Evolutionary conservation across 2,329 filamentous ascomycete genomes (phyloP), one percentile per base, ranked within the genome.

Genomic region (Achaetomium macrosporum): DNA sequence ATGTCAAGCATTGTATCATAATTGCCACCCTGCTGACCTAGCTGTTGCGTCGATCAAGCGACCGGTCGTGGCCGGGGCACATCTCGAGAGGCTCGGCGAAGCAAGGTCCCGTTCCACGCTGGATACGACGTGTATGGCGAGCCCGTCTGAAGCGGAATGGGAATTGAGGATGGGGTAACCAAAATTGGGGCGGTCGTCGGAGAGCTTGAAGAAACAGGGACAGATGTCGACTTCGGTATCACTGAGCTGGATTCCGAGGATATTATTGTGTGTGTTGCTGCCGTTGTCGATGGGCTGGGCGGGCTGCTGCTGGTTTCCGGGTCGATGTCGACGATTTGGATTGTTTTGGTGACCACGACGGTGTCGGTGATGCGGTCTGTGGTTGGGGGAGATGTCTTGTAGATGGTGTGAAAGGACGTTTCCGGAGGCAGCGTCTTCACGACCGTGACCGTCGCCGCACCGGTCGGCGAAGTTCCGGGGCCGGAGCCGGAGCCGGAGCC

Each of bases 41-140:
- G 30, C 30, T 12, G 30, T 33, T 33, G 30, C 30, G 12, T 13
- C 19, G 6, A 15, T 53, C 41, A 57, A 37, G n/a, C 43, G 20
- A 49, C n/a, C 12, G n/a, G 30, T 13, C 46, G 43, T 5, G 41
- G 47, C 31, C 29, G n/a, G 41, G 12, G 39, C 45, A 53, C 53
- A 20, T 54, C 45, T 13, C 55, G 55, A 40, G 55, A 43, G 20
- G 49, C 61, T 16, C 61, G 62, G 31, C 52, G 62, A 13, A 41
- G 52, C 30, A 62, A 29, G 2, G 73, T 74, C 47, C 62, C 67
- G 55, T 74, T 76, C 71, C 71, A 74, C 0, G 71, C 41, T 2
- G 72, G 71, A 50, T 76, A 76, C 0, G 67, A 68, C 3, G 74
- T 74, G 53, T 74, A 72, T 75, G 74, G 76, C 46, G 63, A 63